Base-by-base conservation (phyloP, 1,284 basidiomycete genomes). In the Ganoderma meredithae region DNA sequence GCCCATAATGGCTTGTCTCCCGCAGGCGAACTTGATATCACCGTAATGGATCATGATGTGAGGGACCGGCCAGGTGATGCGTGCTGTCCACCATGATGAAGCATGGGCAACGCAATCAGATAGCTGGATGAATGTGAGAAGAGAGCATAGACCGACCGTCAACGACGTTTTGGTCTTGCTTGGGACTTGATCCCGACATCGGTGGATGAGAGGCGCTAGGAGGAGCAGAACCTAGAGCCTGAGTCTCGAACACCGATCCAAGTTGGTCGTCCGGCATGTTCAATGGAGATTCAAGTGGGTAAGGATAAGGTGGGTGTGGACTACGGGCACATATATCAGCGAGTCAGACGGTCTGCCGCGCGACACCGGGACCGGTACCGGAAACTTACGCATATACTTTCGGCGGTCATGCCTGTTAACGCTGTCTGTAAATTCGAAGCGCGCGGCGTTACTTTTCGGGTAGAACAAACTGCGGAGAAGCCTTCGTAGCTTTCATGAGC, bases 11-110 rank as follows among this genome's bases (percentile, higher is more conserved):
- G 61, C 47, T 19, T 15, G n/a, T 12, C 61, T 53, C 19, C 61
- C 61, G 33, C 47, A 62, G 8, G 49, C 49, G 12, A 15, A n/a
- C 13, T 53, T 36, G 0, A 8, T 13, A 0, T 53, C 49, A 0
- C n/a, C 44, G 52, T 22, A 39, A 25, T 22, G 39, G 6, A 62
- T 47, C 47, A 62, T 53, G 33, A 62, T 15, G 2, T 62, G 61
- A 17, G 61, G 61, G 9, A 58, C 55, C 33, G 55, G 55, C 55
- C 55, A 58, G 31, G 33, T 39, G 1, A 12, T n/a, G 9, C 19
- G 19, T 4, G 19, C 55, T 58, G 31, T 15, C 27, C 4, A 31
- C 27, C 4, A 31, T 22, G 47, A 49, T 1, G 22, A 49, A 13
- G 7, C 9, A 22, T 17, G 9, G 0, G n/a, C 44, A 1, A 9